phyloP scores from a whole-genome alignment of 2,329 filamentous ascomycete species.

The Plenodomus tracheiphilus region DNA sequence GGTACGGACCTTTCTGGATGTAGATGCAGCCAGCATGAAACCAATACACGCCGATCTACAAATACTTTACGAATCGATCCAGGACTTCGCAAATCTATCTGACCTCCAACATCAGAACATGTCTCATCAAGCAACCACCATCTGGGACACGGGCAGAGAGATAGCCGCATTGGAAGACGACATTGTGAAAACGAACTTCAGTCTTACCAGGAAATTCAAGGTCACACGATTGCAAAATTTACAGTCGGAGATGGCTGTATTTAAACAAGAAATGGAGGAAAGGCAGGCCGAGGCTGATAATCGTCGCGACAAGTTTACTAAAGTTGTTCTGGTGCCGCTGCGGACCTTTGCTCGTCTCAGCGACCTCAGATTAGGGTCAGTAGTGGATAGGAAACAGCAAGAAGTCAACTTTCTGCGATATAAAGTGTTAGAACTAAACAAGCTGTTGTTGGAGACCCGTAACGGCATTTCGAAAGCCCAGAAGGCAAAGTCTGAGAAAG shows the following conservation, averaged over 20 bases:
- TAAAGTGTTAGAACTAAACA: too few species aligned
- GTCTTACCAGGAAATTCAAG: neutral
- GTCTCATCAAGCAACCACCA: neutral
- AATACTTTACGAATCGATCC: neutral
- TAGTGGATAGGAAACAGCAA: too few species aligned
- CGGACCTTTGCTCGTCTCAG: neutral
- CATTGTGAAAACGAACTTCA: neutral
- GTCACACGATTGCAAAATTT: neutral
- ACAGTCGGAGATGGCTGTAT: neutral
- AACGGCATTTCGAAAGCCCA: too few species aligned
- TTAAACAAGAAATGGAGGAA: neutral
- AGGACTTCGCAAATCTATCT: neutral
- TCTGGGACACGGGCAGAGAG: neutral
- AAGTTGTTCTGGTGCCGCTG: neutral
- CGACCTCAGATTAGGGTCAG: neutral
- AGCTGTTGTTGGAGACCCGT: too few species aligned
- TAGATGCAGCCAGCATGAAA: neutral
- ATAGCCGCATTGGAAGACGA: neutral
- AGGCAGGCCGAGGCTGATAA: neutral
- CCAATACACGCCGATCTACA: neutral
- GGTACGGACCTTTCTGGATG: neutral
- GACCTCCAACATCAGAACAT: neutral
- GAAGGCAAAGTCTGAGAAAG: too few species aligned
- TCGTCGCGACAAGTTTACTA: neutral
- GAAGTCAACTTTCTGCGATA: too few species aligned